Evolutionary conservation across 768 basidiomycete genomes (phyloP), one percentile per base, ranked within the genome.

Genomic region (Xerocomus brunneocitrinus): DNA sequence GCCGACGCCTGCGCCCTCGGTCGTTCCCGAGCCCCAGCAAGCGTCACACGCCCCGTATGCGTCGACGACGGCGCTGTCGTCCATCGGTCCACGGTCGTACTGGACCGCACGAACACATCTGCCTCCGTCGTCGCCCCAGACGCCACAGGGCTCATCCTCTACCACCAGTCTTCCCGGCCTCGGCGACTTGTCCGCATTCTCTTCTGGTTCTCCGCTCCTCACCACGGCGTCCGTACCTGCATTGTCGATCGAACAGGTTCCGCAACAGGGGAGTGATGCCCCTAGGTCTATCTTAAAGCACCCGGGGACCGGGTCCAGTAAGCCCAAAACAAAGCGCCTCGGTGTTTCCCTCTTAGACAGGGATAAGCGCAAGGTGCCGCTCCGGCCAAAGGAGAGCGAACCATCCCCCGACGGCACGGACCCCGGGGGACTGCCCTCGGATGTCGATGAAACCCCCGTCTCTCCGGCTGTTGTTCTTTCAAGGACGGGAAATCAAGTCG

Each of bases 401-500:
- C 61, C 57, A 6, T 57, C 55, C 14, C 55, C 65, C n/a, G 54
- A 66, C 58, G 67, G 63, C 41, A 47, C 47, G 3, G 56, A 62
- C 0, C 28, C 22, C 5, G 22, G 35, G 32, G 24, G 34, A 22
- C 36, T 32, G 24, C 42, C 56, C 32, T 52, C 8, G 31, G 50
- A 49, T 19, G 57, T 22, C 27, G 58, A 67, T 1, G 70, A 74
- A 35, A 59, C 57, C 3, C 77, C 81, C 1, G 84, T 71, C 0
- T 73, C 84, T 25, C 88, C 90, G 0, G 59, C 64, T 8, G 79
- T 82, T 53, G 91, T 95, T 4, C 76, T 95, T 27, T 74, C 79
- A 30, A 74, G 91, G 47, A 75, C 77, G 1, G 79, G 80, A 9
- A 72, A 71, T 19, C 79, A 80, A 4, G 74, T 85, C 1, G 77